Evolutionary conservation across 306 rosid species (phyloP).

Genomic region (Comarum palustre): DNA sequence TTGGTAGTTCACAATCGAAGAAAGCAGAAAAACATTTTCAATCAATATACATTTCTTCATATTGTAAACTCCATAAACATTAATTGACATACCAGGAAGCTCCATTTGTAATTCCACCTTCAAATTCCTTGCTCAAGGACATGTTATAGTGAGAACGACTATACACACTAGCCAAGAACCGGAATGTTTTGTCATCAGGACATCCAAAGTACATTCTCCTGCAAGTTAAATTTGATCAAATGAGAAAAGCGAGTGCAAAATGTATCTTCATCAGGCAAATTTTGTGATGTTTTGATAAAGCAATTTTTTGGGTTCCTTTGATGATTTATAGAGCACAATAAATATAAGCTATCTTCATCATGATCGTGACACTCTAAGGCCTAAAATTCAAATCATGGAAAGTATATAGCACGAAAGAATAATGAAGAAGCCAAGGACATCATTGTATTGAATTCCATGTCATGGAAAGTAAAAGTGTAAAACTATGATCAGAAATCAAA

Average conservation of each 20-base stretch:
- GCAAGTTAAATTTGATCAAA: conserved; percentile 32
- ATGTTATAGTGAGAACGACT: conserved; percentile 85
- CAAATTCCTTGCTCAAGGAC: conserved; percentile 83
- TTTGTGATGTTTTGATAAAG: background rate
- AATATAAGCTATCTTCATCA: background rate
- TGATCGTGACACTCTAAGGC: background rate
- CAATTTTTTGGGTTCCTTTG: background rate
- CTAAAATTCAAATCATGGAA: background rate
- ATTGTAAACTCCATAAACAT: conserved; percentile 19
- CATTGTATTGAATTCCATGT: background rate
- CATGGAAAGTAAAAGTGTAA: too few species aligned
- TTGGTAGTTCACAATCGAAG: background rate
- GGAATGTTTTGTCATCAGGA: conserved; percentile 84
- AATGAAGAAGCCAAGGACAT: background rate
- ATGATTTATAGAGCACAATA: background rate
- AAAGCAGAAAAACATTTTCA: background rate
- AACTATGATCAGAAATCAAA: background rate
- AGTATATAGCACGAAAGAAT: background rate
- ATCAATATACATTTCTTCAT: conserved; percentile 10
- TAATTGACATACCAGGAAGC: conserved; percentile 69
- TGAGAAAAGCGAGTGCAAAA: conserved; percentile 14
- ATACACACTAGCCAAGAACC: conserved; percentile 74
- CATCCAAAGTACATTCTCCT: conserved; percentile 76
- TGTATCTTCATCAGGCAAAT: background rate
- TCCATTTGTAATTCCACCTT: conserved; percentile 79